Evolutionary conservation across 495 filamentous ascomycete species (phyloP).

Genomic region (Parmelia sp.): DNA sequence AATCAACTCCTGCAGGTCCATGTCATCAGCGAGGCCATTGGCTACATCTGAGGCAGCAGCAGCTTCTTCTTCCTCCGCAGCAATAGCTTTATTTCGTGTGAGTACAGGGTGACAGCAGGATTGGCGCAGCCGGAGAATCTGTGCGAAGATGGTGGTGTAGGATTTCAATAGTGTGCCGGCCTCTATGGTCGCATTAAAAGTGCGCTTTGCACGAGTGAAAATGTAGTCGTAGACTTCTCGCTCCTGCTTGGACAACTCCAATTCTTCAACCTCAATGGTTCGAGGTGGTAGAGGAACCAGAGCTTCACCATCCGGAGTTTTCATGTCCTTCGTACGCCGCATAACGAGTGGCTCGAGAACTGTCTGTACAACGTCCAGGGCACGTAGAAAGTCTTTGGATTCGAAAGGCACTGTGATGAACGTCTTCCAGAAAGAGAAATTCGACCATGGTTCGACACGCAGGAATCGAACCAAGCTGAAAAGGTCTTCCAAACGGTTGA

Average conservation of each 20-base stretch:
- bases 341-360: slow-evolving; percentile 95
- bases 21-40: slow-evolving; percentile 84
- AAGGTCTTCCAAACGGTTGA: slow-evolving; percentile 94
- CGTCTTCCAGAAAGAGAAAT: slow-evolving; percentile 97
- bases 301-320: slow-evolving; percentile 80
- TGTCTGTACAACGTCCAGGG: slow-evolving; percentile 93
- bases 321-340: slow-evolving; percentile 94
- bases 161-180: slow-evolving; percentile 89
- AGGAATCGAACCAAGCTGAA: slow-evolving; percentile 91
- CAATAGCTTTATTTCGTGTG: slow-evolving; percentile 73
- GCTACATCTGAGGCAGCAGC: slow-evolving; percentile 70
- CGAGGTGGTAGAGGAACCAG: slow-evolving; percentile 81
- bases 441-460: slow-evolving; percentile 92
- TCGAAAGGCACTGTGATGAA: slow-evolving; percentile 98
- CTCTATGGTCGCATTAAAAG: slow-evolving; percentile 78
- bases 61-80: slow-evolving; percentile 83
- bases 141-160: slow-evolving; percentile 93
- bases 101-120: slow-evolving; percentile 90
- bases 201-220: slow-evolving; percentile 70
- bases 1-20: slow-evolving; percentile 85
- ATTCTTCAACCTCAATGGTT: slow-evolving; percentile 71
- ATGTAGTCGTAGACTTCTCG: slow-evolving; percentile 89
- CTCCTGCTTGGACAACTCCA: slow-evolving; percentile 77
- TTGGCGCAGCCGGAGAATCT: slow-evolving; percentile 89
- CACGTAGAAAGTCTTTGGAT: slow-evolving; percentile 84